A percentile compares a stretch with the other conserved stretches of the same genome.
phyloP scores from a whole-genome alignment of 305 asterid genomes.

The Solanum hybrid region DNA sequence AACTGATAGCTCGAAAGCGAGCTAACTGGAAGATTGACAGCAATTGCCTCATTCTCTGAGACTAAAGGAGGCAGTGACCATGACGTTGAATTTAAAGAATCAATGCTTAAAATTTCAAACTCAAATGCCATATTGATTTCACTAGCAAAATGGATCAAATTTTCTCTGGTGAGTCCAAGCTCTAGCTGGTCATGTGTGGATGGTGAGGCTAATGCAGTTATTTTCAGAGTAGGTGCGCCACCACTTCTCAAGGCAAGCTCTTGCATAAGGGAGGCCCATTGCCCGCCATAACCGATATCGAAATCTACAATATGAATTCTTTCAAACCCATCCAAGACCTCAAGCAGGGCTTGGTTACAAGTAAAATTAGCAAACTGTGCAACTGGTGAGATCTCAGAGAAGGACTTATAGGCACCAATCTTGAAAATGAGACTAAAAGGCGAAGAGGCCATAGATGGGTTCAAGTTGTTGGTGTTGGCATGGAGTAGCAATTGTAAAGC shows the following conservation, averaged over 20 bases:
- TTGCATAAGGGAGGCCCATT: constrained; percentile 96
- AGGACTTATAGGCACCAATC: constrained; percentile 81
- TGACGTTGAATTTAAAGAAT: constrained; percentile 46
- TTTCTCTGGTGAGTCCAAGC: constrained; percentile 67
- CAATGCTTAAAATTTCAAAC: constrained; percentile 50
- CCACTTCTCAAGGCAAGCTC: constrained; percentile 69
- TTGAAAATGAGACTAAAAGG: constrained; percentile 72
- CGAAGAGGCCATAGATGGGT: constrained; percentile 21
- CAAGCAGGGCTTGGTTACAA: constrained; percentile 84
- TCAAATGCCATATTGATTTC: constrained; percentile 58
- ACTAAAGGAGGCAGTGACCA: constrained; percentile 48
- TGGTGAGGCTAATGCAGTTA: constrained; percentile 71
- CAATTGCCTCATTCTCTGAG: constrained; percentile 53
- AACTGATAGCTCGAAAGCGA: constrained; percentile 45
- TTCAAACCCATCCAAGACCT: constrained; percentile 63
- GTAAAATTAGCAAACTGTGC: constrained; percentile 77
- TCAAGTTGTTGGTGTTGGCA: constrained; percentile 11
- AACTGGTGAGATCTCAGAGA: constrained; percentile 86
- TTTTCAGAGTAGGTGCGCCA: constrained; percentile 57
- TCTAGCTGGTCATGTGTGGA: constrained; percentile 71
- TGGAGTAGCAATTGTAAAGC: constrained; percentile 65
- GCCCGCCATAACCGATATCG: constrained; percentile 85
- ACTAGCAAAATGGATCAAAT: constrained; percentile 58
- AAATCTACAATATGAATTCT: constrained; percentile 72
- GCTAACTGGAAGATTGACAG: constrained; percentile 68